Base-by-base conservation (phyloP, 352 stramenopile genomes). In the Phytopythium montanum region DNA sequence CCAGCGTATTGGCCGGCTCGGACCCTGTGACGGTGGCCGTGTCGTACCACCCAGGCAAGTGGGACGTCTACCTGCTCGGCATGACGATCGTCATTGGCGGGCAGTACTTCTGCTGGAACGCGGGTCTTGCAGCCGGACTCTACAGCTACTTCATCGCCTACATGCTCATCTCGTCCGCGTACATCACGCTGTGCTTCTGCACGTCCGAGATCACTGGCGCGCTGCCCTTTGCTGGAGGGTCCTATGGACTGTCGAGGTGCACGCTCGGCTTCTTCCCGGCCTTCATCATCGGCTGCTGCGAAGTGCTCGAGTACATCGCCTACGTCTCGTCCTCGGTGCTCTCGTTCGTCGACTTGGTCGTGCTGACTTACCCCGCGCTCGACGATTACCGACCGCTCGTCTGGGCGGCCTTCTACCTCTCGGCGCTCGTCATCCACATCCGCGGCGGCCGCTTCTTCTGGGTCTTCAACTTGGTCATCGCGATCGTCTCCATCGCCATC, bases 21-120 rank as follows among this genome's bases (percentile, higher is more conserved):
- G 41, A 10, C 8, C 6, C 41, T 21, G 19, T 18, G 19, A 2
- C 41, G 0, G 41, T 28, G 41, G 6, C 9, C 41, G 6, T 28
- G 8, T 49, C 59, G 9, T 72, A 74, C 54, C 61, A 67, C 44
- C 66, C 59, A n/a, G 57, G 62, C 2, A 73, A 72, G 48, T 76
- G 56, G 62, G 68, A 75, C 53, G 61, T 86, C 39, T 84, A 63
- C 51, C 54, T 79, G 14, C 68, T 86, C 16, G 76, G 76, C 6
- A 75, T 86, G 38, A 80, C 73, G 1, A 81, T 84, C 34, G 76
- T 81, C 52, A 76, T 86, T 26, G 76, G 72, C 3, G 76, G 73
- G 8, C 73, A 86, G 56, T 81, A 79, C 55, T 76, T 86, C 38
- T 65, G 56, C 13, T 86, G 76, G 76, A 84, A 83, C 29, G 61